These are phyloP conservation scores for Chalciporus piperatus DNA, from an alignment of 768 basidiomycete genomes.

Conservation along the genomic window DNA sequence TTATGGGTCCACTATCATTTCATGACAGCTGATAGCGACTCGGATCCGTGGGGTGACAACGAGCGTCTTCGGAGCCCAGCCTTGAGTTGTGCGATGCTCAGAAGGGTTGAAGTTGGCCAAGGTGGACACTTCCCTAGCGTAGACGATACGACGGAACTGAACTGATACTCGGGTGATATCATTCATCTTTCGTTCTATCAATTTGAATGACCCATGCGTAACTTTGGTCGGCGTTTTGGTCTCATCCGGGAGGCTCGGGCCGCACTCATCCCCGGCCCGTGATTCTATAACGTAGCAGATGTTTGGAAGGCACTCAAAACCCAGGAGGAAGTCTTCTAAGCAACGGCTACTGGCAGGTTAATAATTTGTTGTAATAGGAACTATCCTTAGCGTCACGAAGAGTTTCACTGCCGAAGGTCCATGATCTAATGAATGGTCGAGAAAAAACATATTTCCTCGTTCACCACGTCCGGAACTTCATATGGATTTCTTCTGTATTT, in stretches of 20 bases:
- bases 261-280: background rate
- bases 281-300: background rate
- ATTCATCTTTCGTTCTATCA: background rate
- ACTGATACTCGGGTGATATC: background rate
- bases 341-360: background rate
- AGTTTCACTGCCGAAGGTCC: background rate
- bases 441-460: background rate
- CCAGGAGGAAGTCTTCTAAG: background rate
- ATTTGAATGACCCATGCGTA: background rate
- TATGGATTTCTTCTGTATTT: constrained; percentile 4
- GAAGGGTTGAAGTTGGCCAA: background rate
- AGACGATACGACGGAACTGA: background rate
- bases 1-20: no score
- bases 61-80: no score
- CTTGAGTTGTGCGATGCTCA: background rate
- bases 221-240: background rate
- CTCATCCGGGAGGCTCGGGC: background rate
- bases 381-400: background rate
- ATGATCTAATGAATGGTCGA: background rate
- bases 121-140: background rate
- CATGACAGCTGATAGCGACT: no score
- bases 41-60: background rate
- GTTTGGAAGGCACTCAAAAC: background rate
- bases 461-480: constrained; percentile 1
- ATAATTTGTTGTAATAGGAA: background rate